Conservation (phyloP, 2,329 filamentous ascomycete genomes). For the Hansfordia pulvinata region DNA sequence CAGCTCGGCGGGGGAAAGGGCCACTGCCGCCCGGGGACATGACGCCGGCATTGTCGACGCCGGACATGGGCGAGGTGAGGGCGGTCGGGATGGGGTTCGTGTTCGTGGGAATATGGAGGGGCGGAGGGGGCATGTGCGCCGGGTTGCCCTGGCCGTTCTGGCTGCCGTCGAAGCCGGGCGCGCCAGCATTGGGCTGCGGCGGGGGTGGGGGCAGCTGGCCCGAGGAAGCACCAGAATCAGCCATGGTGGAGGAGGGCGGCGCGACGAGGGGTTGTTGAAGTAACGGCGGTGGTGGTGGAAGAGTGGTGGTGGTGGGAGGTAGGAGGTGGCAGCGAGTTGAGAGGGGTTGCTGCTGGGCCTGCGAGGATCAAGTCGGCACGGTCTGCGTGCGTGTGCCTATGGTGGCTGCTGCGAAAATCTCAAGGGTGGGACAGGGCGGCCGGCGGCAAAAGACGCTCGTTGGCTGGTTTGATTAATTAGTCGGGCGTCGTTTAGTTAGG, state of each 20-base stretch:
- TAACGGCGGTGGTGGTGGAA: too few relatives aligned
- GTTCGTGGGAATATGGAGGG: conserved; percentile 90
- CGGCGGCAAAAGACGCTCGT: too few relatives aligned
- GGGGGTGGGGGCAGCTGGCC: conserved; percentile 58
- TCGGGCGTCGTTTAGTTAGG: too few relatives aligned
- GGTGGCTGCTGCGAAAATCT: too few relatives aligned
- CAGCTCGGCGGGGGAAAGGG: conserved; percentile 74
- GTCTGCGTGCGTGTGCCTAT: too few relatives aligned
- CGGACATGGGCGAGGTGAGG: conserved; percentile 76
- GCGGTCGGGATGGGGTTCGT: conserved; percentile 90
- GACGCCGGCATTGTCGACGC: conserved; percentile 43
- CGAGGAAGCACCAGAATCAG: conserved; percentile 56
- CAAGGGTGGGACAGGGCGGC: too few relatives aligned
- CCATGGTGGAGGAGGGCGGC: conserved; percentile 42
- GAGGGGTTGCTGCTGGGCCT: too few relatives aligned
- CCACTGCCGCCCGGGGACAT: conserved; percentile 77
- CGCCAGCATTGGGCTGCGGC: conserved; percentile 53
- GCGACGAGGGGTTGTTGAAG: conserved; percentile 8
- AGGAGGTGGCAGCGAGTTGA: too few relatives aligned
- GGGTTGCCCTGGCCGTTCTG: conserved; percentile 59
- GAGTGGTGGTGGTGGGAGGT: too few relatives aligned
- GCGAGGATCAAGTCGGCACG: too few relatives aligned
- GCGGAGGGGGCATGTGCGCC: conserved; percentile 76
- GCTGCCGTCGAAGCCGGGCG: conserved; percentile 64
- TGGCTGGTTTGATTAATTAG: too few relatives aligned